Conservation (phyloP, 148 eudicot genomes). For the Vaccinium corymbosum region DNA sequence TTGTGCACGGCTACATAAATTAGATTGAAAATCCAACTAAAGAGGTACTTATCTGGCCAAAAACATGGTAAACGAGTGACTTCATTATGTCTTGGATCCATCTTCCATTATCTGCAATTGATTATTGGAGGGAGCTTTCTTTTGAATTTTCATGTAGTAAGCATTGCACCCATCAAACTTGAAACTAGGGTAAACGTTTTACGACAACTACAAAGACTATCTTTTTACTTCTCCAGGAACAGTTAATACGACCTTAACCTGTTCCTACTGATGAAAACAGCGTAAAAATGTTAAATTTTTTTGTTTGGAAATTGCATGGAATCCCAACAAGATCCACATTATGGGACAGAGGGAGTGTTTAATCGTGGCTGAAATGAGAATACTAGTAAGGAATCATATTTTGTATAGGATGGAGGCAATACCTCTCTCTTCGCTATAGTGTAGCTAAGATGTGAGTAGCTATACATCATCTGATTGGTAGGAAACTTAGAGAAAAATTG, state of each 20-base stretch:
- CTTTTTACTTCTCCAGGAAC: neutral
- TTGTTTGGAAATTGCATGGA: neutral
- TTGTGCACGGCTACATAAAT: neutral
- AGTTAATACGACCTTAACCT: neutral
- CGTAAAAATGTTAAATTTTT: neutral
- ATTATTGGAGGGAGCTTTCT: neutral
- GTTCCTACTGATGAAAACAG: neutral
- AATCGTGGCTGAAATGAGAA: neutral
- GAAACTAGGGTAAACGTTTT: neutral
- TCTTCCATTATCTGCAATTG: neutral
- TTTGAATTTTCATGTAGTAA: neutral
- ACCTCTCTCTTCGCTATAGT: neutral
- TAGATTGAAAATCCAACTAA: neutral
- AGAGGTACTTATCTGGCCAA: neutral
- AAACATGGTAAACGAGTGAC: neutral
- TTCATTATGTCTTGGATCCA: neutral
- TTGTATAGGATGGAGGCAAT: neutral
- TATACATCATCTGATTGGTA: neutral
- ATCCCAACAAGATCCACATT: neutral
- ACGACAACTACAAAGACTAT: neutral
- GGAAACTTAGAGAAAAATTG: neutral
- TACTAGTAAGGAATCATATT: neutral
- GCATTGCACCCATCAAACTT: neutral
- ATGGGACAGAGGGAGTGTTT: neutral
- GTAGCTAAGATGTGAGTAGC: neutral